phyloP scores from a whole-genome alignment of 176 grass and related monocot genomes.

The Phyllostachys edulis region DNA sequence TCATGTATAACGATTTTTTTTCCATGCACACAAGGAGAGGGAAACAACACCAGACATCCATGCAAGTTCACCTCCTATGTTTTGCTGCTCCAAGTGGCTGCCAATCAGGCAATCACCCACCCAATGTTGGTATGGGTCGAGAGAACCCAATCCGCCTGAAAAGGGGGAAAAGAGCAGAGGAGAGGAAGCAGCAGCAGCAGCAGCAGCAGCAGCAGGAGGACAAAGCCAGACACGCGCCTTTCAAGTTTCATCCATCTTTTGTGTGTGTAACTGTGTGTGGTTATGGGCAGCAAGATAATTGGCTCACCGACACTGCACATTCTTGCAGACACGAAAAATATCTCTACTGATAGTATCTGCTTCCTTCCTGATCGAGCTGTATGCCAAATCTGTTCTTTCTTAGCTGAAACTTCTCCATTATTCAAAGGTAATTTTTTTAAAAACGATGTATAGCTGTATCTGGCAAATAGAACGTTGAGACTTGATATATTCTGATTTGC shows the following conservation, averaged over 20 bases:
- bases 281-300: not conserved
- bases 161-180: not conserved
- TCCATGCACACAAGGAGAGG: not conserved
- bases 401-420: not conserved
- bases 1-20: not conserved
- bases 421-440: not conserved
- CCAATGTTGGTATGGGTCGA: not conserved
- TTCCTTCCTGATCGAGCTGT: not conserved
- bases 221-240: not conserved
- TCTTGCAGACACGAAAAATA: not conserved
- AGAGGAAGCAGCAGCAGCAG: not conserved
- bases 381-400: not conserved
- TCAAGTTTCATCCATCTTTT: not conserved
- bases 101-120: not conserved
- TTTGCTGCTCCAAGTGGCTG: not conserved
- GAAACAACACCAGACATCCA: not conserved
- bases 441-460: not conserved
- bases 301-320: slow-evolving; percentile 11
- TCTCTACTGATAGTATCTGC: not conserved
- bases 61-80: not conserved
- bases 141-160: slow-evolving; percentile 22
- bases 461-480: not conserved
- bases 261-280: not conserved
- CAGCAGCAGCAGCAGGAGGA: not conserved
- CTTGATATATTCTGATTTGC: not conserved